A percentile compares a stretch with the other conserved stretches of the same genome.
phyloP scores from a whole-genome alignment of 805 yeast species.

The Nakazawaea wyomingensis region DNA sequence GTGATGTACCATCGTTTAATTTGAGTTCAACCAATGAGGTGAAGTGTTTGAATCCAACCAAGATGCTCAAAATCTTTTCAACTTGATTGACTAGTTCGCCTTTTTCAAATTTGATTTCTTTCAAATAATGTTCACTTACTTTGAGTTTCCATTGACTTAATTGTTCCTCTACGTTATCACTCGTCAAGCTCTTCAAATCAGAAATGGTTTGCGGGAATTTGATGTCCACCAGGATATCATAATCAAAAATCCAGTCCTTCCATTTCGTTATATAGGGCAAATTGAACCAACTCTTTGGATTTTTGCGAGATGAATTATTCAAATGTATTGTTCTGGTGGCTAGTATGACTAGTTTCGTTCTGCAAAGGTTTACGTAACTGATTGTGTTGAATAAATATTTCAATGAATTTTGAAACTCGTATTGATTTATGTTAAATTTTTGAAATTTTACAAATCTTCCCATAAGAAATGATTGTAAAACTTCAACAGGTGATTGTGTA shows the following conservation, averaged over 20 bases:
- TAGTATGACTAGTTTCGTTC: constrained; percentile 19
- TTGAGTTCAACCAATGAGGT: constrained; percentile 21
- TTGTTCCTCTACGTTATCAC: constrained; percentile 8
- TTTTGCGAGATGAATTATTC: constrained; percentile 9
- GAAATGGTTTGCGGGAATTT: constrained; percentile 17
- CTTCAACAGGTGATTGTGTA: constrained; percentile 16
- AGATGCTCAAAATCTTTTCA: constrained; percentile 15
- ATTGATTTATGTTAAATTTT: constrained; percentile 8
- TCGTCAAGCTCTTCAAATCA: constrained; percentile 15
- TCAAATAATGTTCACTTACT: constrained; percentile 17
- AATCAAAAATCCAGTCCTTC: constrained; percentile 23
- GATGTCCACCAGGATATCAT: constrained; percentile 14
- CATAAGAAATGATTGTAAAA: constrained; percentile 21
- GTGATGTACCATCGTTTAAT: neutral
- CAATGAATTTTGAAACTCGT: constrained; percentile 21
- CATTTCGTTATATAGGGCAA: constrained; percentile 22
- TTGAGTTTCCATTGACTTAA: constrained; percentile 19
- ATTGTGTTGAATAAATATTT: constrained; percentile 26
- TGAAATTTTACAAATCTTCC: constrained; percentile 16
- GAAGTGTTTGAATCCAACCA: constrained; percentile 25
- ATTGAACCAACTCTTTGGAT: constrained; percentile 22
- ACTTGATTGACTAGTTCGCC: constrained; percentile 17
- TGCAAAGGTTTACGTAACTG: constrained; percentile 19
- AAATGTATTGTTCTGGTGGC: constrained; percentile 20
- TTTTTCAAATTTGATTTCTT: constrained; percentile 12